A percentile compares a stretch with the other conserved stretches of the same genome.
Conservation (phyloP, 1,139 yeast genomes). For the Suhomyces bolitotheri region DNA sequence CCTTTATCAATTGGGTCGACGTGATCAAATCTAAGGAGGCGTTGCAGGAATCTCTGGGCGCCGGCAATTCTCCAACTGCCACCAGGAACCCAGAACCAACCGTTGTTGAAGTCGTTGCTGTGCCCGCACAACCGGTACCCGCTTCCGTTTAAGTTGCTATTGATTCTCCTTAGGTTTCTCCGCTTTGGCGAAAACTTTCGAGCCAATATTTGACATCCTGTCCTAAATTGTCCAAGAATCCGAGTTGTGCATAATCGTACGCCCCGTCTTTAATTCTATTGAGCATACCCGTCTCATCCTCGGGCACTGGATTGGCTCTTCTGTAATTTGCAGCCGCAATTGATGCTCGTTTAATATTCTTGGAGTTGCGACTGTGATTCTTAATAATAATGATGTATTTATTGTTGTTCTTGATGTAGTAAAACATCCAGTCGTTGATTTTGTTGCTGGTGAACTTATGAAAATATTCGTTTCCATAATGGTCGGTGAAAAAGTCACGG, state of each 20-base stretch:
- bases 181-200: constrained; percentile 27
- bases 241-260: constrained; percentile 31
- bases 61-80: constrained; percentile 1
- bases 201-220: constrained; percentile 49
- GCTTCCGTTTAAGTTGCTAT: background rate
- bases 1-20: constrained; percentile 52
- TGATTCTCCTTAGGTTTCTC: constrained; percentile 17
- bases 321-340: constrained; percentile 3
- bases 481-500: constrained; percentile 24
- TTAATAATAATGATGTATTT: constrained; percentile 40
- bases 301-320: constrained; percentile 2
- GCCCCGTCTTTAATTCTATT: constrained; percentile 26
- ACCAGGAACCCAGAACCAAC: background rate
- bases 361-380: constrained; percentile 31
- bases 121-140: background rate
- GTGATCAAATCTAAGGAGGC: constrained; percentile 11
- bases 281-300: constrained; percentile 9
- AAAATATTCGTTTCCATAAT: constrained; percentile 36
- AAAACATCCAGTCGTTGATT: constrained; percentile 48
- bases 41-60: constrained; percentile 8
- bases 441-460: constrained; percentile 45
- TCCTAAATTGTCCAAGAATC: constrained; percentile 46
- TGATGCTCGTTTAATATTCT: constrained; percentile 10
- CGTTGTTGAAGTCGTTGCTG: background rate
- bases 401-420: constrained; percentile 33